These are phyloP conservation scores for Verbena officinalis DNA, from an alignment of 257 asterid genomes.

Conservation along the genomic window DNA sequence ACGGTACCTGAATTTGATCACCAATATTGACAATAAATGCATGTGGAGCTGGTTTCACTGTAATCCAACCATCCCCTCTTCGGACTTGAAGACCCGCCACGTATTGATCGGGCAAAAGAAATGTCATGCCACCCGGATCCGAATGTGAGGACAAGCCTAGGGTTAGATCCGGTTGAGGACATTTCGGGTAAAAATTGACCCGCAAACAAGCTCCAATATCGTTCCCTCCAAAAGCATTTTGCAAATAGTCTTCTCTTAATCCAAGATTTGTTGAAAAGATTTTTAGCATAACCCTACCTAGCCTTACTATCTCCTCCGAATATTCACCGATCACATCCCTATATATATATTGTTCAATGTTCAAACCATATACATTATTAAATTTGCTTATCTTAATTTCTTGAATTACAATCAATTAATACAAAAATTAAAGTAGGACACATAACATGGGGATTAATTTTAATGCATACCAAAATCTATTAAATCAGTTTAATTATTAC, in stretches of 20 bases:
- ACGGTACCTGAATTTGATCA: slow-evolving; percentile 88
- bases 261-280: slow-evolving; percentile 64
- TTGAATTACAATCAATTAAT: too few species aligned
- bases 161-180: slow-evolving; percentile 81
- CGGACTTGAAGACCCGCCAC: slow-evolving; percentile 89
- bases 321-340: slow-evolving; percentile 75
- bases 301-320: slow-evolving; percentile 56
- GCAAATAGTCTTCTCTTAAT: slow-evolving; percentile 49
- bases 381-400: too few species aligned
- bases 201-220: slow-evolving; percentile 82
- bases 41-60: slow-evolving; percentile 77
- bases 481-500: too few species aligned
- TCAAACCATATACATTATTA: too few species aligned
- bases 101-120: slow-evolving; percentile 68
- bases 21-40: slow-evolving; percentile 86
- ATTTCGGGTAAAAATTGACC: slow-evolving; percentile 82
- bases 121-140: slow-evolving; percentile 88
- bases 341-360: neutral
- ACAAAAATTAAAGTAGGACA: too few species aligned
- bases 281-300: slow-evolving; percentile 65
- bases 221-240: slow-evolving; percentile 73
- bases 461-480: too few species aligned
- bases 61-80: slow-evolving; percentile 52
- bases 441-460: too few species aligned
- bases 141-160: slow-evolving; percentile 86